Base-by-base conservation (phyloP, 805 yeast genomes). In the Lachancea quebecensis region DNA sequence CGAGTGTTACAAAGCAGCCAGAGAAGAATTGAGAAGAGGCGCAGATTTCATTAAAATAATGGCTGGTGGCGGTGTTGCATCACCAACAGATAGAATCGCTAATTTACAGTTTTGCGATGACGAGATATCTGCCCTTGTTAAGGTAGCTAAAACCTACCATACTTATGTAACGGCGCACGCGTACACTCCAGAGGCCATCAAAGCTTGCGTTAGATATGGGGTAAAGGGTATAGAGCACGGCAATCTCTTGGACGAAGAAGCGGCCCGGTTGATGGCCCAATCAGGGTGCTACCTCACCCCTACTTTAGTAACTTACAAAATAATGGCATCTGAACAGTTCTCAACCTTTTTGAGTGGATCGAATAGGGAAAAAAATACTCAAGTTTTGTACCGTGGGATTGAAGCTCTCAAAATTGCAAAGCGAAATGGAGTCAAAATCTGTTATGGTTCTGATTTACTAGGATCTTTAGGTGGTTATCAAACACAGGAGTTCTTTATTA, bases 91-190 rank as follows among this genome's bases (percentile, higher is more conserved):
- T 33, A 48, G 45, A 37, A 48, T 48, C n/a, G 14, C 48, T 6
- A 48, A 45, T 41, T 30, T 44, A 34, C 50, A 48, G 27, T 48
- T 45, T 28, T 48, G 50, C 35, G 36, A 44, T 9, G 50, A 48
- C 27, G 50, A 48, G 33, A 44, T 48, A 29, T 45, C 14, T 9
- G 50, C 50, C 9, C 33, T 48, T 10, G 50, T 48, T 12, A 30
- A 40, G 18, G 48, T 48, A 7, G 50, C 50, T 10, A 38, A 41
- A n/a, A 41, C 46, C 4, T 48, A 48, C 18, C 48, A 48, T 18
- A 36, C 46, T 12, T 48, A 48, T 38, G 50, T 48, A n/a, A 48
- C 50, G 16, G 50, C 50, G n/a, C 50, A 48, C 31, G 50, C 50
- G n/a, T 48, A 48, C 27, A 48, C 48, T 10, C 43, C 50, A 3